phyloP scores from a whole-genome alignment of 805 yeast genomes.

The Lipomyces mesembrius region DNA sequence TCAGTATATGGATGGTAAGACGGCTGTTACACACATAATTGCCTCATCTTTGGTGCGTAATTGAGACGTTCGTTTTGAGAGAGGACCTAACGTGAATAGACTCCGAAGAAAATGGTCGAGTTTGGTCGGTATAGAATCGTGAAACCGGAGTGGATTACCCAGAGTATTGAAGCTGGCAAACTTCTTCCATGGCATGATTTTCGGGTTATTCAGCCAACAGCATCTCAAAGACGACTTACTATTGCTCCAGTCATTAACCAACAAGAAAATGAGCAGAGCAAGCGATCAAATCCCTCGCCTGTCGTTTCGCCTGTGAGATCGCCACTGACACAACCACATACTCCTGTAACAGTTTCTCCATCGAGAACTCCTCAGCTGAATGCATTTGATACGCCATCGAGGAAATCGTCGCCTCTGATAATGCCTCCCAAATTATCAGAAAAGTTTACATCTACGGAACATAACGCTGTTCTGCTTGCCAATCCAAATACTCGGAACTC shows the following conservation, averaged over 20 bases:
- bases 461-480: constrained; percentile 19
- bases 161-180: constrained; percentile 56
- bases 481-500: constrained; percentile 38
- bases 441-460: not conserved
- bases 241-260: not conserved
- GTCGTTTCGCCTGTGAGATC: not conserved
- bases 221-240: constrained; percentile 15
- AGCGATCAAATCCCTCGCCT: not conserved
- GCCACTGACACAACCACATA: not conserved
- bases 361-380: not conserved
- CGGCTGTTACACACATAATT: constrained; percentile 80
- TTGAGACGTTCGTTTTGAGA: not conserved
- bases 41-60: constrained; percentile 53
- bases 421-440: not conserved
- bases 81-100: constrained; percentile 49
- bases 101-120: constrained; percentile 73
- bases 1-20: constrained; percentile 70
- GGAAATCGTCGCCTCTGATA: not conserved
- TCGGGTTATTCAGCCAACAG: constrained; percentile 45
- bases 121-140: constrained; percentile 75
- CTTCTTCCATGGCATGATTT: constrained; percentile 75
- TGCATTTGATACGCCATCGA: not conserved
- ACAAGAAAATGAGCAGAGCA: not conserved
- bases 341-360: not conserved
- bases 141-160: constrained; percentile 78